Evolutionary conservation across 2,329 filamentous ascomycete species (phyloP).

Genomic region (Xylariaceae sp.): DNA sequence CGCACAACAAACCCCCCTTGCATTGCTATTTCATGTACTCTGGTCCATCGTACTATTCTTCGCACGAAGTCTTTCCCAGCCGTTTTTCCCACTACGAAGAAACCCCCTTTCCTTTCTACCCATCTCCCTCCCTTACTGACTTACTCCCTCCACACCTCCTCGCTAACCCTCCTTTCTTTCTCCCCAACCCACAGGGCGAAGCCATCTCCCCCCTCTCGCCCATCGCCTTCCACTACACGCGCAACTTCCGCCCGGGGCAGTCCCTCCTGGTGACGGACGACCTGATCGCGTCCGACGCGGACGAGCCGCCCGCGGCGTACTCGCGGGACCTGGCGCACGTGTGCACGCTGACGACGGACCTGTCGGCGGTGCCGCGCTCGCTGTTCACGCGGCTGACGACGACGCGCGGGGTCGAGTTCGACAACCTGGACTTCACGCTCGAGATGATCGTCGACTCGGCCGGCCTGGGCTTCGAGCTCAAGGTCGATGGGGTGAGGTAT

Average conservation of each 20-base stretch:
- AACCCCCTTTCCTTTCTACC: background rate
- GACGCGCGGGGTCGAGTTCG: slow-evolving; percentile 74
- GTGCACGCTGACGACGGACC: slow-evolving; percentile 75
- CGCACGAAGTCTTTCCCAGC: background rate
- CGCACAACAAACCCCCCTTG: too few relatives aligned
- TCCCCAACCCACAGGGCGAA: slow-evolving; percentile 52
- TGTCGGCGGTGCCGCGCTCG: slow-evolving; percentile 68
- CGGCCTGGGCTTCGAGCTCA: slow-evolving; percentile 70
- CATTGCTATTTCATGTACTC: too few relatives aligned
- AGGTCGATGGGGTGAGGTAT: slow-evolving; percentile 73
- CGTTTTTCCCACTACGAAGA: too few relatives aligned
- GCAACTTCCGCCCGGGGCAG: slow-evolving; percentile 77
- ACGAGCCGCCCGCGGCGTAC: slow-evolving; percentile 59
- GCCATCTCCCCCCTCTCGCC: slow-evolving; percentile 69
- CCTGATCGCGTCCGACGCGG: slow-evolving; percentile 69
- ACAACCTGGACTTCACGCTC: slow-evolving; percentile 76
- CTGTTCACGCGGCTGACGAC: slow-evolving; percentile 74
- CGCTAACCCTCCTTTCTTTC: background rate
- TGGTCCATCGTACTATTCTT: background rate
- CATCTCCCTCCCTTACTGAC: background rate
- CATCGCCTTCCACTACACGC: slow-evolving; percentile 80
- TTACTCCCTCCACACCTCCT: background rate
- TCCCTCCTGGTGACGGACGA: slow-evolving; percentile 76
- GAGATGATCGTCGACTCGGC: slow-evolving; percentile 81
- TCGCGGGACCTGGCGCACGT: slow-evolving; percentile 63